Conservation (phyloP, 352 stramenopile species). For the Pythium dissotocum region DNA sequence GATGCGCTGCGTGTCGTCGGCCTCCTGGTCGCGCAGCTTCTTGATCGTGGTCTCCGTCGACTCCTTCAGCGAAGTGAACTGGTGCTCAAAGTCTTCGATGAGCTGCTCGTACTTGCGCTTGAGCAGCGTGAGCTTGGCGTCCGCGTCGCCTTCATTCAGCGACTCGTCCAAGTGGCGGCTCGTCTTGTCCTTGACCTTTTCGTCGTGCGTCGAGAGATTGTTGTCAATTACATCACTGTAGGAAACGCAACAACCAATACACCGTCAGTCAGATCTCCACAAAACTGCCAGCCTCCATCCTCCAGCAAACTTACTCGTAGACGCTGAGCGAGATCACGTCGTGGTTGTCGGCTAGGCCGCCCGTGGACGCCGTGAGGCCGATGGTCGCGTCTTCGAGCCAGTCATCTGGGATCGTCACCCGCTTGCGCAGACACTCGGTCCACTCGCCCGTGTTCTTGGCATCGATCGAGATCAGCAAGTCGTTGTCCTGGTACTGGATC, state of each 20-base stretch:
- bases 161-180: slow-evolving; percentile 49
- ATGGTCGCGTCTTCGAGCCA: slow-evolving; percentile 72
- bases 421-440: slow-evolving; percentile 62
- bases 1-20: slow-evolving; percentile 70
- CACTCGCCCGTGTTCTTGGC: slow-evolving; percentile 71
- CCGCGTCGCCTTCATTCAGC: slow-evolving; percentile 52
- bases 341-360: slow-evolving; percentile 84
- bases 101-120: slow-evolving; percentile 82
- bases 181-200: slow-evolving; percentile 64
- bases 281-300: not conserved
- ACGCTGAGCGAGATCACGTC: slow-evolving; percentile 73
- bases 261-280: not conserved
- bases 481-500: slow-evolving; percentile 75
- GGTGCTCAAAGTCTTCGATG: slow-evolving; percentile 83
- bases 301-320: slow-evolving; percentile 61
- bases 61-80: slow-evolving; percentile 84
- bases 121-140: slow-evolving; percentile 62
- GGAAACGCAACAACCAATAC: slow-evolving; percentile 16
- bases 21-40: slow-evolving; percentile 74
- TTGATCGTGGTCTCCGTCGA: slow-evolving; percentile 81
- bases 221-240: slow-evolving; percentile 68
- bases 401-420: slow-evolving; percentile 45
- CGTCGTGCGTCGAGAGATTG: slow-evolving; percentile 41
- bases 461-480: slow-evolving; percentile 71
- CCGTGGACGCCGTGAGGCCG: slow-evolving; percentile 78